A percentile compares a stretch with the other conserved stretches of the same genome.
Evolutionary conservation across 148 eudicot species (phyloP).

Genomic region (Rhododendron kiyosumense): DNA sequence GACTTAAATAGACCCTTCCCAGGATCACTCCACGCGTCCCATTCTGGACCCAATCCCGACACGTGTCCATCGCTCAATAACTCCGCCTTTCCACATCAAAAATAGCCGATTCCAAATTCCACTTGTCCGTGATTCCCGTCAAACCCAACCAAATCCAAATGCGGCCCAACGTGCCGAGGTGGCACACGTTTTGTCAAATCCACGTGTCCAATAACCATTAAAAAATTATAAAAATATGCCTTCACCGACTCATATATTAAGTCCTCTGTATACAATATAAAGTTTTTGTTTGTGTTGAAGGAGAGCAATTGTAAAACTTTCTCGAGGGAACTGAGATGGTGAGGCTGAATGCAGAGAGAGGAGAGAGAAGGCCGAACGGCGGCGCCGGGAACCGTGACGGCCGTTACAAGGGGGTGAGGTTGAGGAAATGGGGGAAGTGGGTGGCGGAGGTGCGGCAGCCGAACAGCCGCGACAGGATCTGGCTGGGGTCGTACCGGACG

Average conservation of each 20-base stretch:
- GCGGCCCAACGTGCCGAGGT: background rate
- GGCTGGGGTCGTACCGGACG: constrained; percentile 44
- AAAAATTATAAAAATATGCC: background rate
- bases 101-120: background rate
- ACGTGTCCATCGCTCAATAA: background rate
- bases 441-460: constrained; percentile 51
- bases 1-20: background rate
- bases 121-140: background rate
- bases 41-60: background rate
- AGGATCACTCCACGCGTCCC: background rate
- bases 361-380: background rate
- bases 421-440: constrained; percentile 62
- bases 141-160: background rate
- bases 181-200: background rate
- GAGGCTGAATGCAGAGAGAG: constrained; percentile 5
- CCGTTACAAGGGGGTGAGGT: constrained; percentile 44
- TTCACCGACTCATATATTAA: background rate
- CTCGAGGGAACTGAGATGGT: constrained; percentile 4
- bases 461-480: constrained; percentile 47
- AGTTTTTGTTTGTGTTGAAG: background rate
- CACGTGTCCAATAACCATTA: background rate
- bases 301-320: background rate
- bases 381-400: background rate
- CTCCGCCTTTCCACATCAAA: background rate
- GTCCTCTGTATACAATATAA: background rate